Conservation (phyloP, 768 basidiomycete species). For the Pisolithus albus region DNA sequence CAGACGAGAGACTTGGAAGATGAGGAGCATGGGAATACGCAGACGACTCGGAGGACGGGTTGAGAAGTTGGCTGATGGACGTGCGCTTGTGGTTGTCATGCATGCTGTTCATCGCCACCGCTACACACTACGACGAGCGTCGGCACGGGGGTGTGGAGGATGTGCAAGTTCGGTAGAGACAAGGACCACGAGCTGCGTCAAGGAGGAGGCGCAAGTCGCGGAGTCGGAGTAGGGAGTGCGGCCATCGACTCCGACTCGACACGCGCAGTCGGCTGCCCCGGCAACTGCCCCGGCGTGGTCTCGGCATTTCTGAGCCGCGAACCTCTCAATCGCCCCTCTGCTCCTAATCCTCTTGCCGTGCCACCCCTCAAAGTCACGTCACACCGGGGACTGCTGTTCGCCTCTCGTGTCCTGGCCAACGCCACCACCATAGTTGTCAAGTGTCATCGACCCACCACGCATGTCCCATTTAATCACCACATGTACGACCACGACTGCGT, state of each 20-base stretch:
- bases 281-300: slow-evolving; percentile 9
- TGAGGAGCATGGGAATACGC: slow-evolving; percentile 25
- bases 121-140: slow-evolving; percentile 11
- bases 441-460: not conserved
- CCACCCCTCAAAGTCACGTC: not conserved
- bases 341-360: not conserved
- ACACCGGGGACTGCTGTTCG: too few species aligned
- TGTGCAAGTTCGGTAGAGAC: slow-evolving; percentile 22
- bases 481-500: not conserved
- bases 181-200: slow-evolving; percentile 12
- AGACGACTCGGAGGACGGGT: slow-evolving; percentile 38
- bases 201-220: slow-evolving; percentile 27
- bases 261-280: slow-evolving; percentile 22
- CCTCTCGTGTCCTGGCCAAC: not conserved
- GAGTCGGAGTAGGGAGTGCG: slow-evolving; percentile 24
- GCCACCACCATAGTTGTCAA: not conserved
- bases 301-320: slow-evolving; percentile 23
- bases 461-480: not conserved
- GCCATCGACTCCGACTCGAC: slow-evolving; percentile 3
- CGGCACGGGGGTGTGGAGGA: slow-evolving; percentile 9
- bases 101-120: slow-evolving; percentile 31
- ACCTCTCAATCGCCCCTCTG: slow-evolving; percentile 12
- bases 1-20: slow-evolving; percentile 19
- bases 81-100: slow-evolving; percentile 44
- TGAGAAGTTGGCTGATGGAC: slow-evolving; percentile 45